These are phyloP conservation scores for Citrus reticulata DNA, from an alignment of 345 rosid species.

Conservation along the genomic window DNA sequence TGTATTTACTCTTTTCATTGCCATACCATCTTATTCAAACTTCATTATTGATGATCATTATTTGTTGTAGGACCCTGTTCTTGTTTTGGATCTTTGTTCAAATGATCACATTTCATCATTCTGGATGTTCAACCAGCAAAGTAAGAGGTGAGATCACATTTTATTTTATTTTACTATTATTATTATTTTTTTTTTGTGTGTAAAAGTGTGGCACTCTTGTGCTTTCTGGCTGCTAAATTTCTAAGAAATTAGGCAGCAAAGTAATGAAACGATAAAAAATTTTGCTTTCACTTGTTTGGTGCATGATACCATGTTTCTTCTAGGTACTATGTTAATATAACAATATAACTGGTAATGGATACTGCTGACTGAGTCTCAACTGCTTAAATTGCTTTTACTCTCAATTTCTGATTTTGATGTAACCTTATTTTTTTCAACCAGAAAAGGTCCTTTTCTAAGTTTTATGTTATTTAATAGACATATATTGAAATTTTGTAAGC, in stretches of 20 bases:
- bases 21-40: neutral
- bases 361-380: neutral
- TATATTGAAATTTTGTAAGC: neutral
- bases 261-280: neutral
- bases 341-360: neutral
- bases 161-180: neutral
- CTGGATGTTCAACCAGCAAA: slow-evolving; percentile 94
- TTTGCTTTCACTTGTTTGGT: neutral
- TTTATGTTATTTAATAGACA: neutral
- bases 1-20: neutral
- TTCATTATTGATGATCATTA: slow-evolving; percentile 9
- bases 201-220: neutral
- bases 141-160: slow-evolving; percentile 60
- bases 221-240: neutral
- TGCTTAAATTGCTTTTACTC: slow-evolving; percentile 4
- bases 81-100: slow-evolving; percentile 74
- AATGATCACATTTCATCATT: slow-evolving; percentile 70
- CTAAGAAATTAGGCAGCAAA: neutral
- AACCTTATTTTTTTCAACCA: neutral
- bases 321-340: neutral
- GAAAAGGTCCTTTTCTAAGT: neutral
- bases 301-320: neutral
- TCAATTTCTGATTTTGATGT: neutral
- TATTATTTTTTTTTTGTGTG: neutral
- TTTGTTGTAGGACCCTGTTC: slow-evolving; percentile 69